Evolutionary conservation across 2,329 filamentous ascomycete genomes (phyloP).

Genomic region (Ophiostoma sp.): DNA sequence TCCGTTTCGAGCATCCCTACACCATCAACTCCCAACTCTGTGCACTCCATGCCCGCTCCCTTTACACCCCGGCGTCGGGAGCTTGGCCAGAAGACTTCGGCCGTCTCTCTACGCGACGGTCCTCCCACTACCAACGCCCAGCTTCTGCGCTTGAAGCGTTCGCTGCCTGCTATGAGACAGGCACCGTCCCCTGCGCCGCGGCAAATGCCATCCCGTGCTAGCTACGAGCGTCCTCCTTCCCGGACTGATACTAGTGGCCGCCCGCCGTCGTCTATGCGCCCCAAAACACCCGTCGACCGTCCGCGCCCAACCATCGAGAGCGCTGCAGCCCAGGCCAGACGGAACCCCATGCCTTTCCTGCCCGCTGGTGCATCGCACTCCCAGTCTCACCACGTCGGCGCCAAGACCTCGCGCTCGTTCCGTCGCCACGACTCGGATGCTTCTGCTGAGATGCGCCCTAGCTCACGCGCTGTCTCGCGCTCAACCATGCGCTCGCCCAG

Average conservation of each 20-base stretch:
- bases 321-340: slow-evolving; percentile 48
- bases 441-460: slow-evolving; percentile 52
- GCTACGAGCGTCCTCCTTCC: slow-evolving; percentile 55
- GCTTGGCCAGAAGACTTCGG: slow-evolving; percentile 50
- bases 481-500: slow-evolving; percentile 56
- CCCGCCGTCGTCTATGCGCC: slow-evolving; percentile 50
- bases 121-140: slow-evolving; percentile 62
- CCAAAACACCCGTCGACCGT: slow-evolving; percentile 67
- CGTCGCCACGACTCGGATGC: slow-evolving; percentile 79
- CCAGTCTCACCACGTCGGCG: slow-evolving; percentile 63
- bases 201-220: slow-evolving; percentile 39
- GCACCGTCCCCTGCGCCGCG: slow-evolving; percentile 47
- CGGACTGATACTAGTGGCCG: slow-evolving; percentile 46
- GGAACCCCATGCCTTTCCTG: slow-evolving; percentile 66
- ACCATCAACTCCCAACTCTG: slow-evolving; percentile 53
- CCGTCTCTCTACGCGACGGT: slow-evolving; percentile 50
- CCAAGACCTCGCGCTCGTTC: slow-evolving; percentile 54
- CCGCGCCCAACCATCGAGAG: slow-evolving; percentile 47
- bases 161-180: slow-evolving; percentile 54
- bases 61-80: slow-evolving; percentile 58
- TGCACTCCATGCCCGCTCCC: slow-evolving; percentile 45
- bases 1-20: slow-evolving; percentile 60
- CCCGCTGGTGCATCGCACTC: slow-evolving; percentile 67
- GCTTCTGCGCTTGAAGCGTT: slow-evolving; percentile 60
- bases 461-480: slow-evolving; percentile 54